Evolutionary conservation across 2,329 filamentous ascomycete species (phyloP), one percentile per base, ranked within the genome.

Genomic region (Neocucurbitaria cava): DNA sequence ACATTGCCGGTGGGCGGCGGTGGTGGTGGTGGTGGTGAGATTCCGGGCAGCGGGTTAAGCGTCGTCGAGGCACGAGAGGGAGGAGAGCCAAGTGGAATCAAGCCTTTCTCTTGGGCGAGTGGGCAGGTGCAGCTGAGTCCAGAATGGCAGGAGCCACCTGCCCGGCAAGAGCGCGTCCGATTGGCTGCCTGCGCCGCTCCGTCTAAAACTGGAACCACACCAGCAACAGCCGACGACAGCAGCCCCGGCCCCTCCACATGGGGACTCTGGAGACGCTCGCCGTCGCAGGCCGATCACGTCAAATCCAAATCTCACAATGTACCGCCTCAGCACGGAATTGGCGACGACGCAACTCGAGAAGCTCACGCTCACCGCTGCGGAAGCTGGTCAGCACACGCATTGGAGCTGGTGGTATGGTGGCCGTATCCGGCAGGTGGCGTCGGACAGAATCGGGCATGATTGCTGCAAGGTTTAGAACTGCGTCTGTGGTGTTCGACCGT

Each of bases 31-130:
- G 23, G 44, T 45, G 40, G 44, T 43, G 31, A 18, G 28, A 50
- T 51, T 28, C 43, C 54, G 42, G 52, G 49, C 46, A 56, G 51
- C 46, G 59, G 38, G 59, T 53, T 62, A 60, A 57, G 59, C 62
- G 60, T 61, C 61, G 58, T 61, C 61, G 58, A 63, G 62, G 61
- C 58, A 54, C 54, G 54, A 30, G 47, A 55, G 41, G 41, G 56
- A 62, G 59, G 59, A 42, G 33, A 43, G 41, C 31, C 52, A 59
- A 56, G 65, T 66, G 65, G 65, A 64, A 43, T 43, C 41, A 63
- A 60, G 41, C 40, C 46, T 60, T 66, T 61, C 62, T 59, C 65
- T 44, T 60, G 58, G 54, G 52, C 49, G 60, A 52, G 49, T 54
- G 49, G 51, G 54, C 44, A 51, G 52, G 50, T 52, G 52, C 48